phyloP scores from a whole-genome alignment of 2,329 filamentous ascomycete genomes.

The Fusarium lyarnte region DNA sequence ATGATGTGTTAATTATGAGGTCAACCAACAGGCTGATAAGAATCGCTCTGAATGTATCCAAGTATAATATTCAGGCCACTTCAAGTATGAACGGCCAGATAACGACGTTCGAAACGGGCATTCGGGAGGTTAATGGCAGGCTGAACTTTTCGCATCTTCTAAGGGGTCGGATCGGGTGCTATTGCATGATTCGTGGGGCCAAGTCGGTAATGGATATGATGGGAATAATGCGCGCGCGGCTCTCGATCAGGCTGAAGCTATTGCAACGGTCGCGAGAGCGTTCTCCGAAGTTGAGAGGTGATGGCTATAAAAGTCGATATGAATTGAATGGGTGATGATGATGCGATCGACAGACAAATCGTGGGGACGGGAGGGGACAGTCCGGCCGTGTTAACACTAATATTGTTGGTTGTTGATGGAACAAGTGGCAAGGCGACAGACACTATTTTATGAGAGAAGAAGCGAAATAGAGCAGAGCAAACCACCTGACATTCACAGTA shows the following conservation, averaged over 20 bases:
- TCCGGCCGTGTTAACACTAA: conserved; percentile 15
- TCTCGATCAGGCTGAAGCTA: background rate
- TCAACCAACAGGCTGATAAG: background rate
- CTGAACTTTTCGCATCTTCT: conserved; percentile 44
- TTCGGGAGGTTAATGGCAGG: conserved; percentile 30
- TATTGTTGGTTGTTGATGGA: conserved; percentile 6
- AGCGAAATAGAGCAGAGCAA: background rate
- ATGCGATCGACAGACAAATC: conserved; percentile 31
- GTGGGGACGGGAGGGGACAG: conserved; percentile 27
- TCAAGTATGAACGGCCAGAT: conserved; percentile 31
- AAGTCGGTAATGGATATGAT: background rate
- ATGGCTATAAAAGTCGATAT: conserved; percentile 1
- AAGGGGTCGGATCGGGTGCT: conserved; percentile 29
- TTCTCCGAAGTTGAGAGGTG: background rate
- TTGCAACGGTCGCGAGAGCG: background rate
- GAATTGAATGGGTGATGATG: conserved; percentile 4
- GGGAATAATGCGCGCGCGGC: conserved; percentile 3
- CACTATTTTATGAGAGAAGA: background rate
- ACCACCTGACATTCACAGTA: background rate
- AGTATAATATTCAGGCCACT: conserved; percentile 20
- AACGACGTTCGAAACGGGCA: conserved; percentile 27
- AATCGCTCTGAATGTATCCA: background rate
- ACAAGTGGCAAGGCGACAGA: conserved; percentile 7
- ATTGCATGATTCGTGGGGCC: conserved; percentile 39
- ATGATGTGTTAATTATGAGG: conserved; percentile 39